Evolutionary conservation across 768 basidiomycete genomes (phyloP), one percentile per base, ranked within the genome.

Genomic region (Agrocybe praecox): DNA sequence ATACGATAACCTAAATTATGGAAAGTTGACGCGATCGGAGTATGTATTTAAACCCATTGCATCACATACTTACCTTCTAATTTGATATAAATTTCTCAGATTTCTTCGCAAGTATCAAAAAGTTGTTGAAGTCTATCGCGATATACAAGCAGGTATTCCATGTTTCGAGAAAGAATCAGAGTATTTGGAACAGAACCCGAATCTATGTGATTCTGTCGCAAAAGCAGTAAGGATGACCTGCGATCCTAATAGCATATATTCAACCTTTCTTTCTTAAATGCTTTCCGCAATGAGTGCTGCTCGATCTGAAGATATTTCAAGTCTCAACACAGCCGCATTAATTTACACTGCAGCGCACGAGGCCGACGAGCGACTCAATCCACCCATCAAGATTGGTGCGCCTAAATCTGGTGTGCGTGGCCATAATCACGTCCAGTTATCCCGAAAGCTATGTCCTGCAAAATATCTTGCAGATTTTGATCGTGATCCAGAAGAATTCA

Each of bases 251-350:
- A n/a, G n/a, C n/a, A n/a, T n/a, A n/a, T n/a, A n/a, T n/a, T n/a
- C n/a, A n/a, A n/a, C n/a, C n/a, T n/a, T 48, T 48, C 10, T 48
- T 23, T 24, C 15, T 24, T n/a, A 53, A 42, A 53, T 53, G 52
- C 26, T n/a, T 40, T 4, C 18, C 10, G 52, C 42, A n/a, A 23
- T 42, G 14, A 10, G 52, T 43, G 26, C 14, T 8, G 52, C 52
- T 26, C 2, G 42, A 14, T 42, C 40, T 2, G 43, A 53, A 21
- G 43, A 44, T 22, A 24, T 53, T 9, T 43, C 40, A 29, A 29
- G 52, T 24, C 40, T 53, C 2, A 29, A 43, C 2, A n/a, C 21
- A 11, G 17, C 11, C 1, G 52, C 11, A n/a, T 17, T 53, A 1
- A 8, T 19, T 6, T 45, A 53, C 42, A 32, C 43, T 1, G 2